Base-by-base conservation (phyloP, 83 land plant genomes). In the Thuja plicata region DNA sequence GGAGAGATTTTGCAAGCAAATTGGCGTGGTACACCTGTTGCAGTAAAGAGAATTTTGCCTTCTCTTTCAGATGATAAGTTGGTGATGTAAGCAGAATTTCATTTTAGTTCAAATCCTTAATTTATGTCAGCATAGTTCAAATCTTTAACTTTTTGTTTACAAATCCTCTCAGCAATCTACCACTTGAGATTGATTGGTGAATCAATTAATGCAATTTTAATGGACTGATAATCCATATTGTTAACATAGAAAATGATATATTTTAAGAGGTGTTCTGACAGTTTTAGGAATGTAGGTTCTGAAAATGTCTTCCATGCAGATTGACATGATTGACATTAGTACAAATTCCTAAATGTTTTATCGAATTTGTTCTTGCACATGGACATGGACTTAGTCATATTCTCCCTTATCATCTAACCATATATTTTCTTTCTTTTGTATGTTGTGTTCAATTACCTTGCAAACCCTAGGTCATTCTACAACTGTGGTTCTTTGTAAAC, bases 21-120 rank as follows among this genome's bases (percentile, higher is more conserved):
- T 48, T 98, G 99, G 99, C 94, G 99, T 38, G 99, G 99, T 84
- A 98, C 99, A 41, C 97, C 98, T 8, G 99, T 98, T 40, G 99
- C 99, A 88, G 95, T 97, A 62, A 98, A 98, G 90, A 94, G 97
- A 46, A 97, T 98, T 90, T 97, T 97, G 50, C 98, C 99, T 85
- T 94, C 98, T 74, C 97, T 98, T 46, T 97, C 97, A 34, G 93
- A 97, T 90, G 98, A 98, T 88, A 95, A 93, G 92, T 86, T 96
- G 88, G 97, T 98, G 60, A 92, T 95, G 98, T 96, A 94, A 92
- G 97, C 48, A 38, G 78, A 74, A 74, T 34, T 74, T 74, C 37
- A 74, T 74, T 30, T 1, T 74, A 8, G n/a, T 32, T 70, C 52
- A 48, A 34, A 34, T 35, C 46, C 46, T 52, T 48, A 27, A 5